Evolutionary conservation across 768 basidiomycete genomes (phyloP).

Genomic region (Gloeophyllum trabeum): DNA sequence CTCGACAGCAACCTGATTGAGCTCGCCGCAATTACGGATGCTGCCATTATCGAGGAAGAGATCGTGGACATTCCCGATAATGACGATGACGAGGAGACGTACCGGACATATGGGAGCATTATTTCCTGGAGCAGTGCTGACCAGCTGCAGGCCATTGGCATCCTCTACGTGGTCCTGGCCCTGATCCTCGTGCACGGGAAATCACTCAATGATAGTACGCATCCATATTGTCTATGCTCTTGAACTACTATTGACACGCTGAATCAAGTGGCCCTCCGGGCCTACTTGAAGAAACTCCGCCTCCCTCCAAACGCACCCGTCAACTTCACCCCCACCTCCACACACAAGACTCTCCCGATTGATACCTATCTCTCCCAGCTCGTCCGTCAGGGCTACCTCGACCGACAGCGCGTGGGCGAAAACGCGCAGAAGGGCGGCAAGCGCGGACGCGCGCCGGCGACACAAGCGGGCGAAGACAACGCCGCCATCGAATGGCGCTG

Average conservation of each 20-base stretch:
- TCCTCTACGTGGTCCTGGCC: conserved; percentile 74
- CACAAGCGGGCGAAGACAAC: conserved; percentile 28
- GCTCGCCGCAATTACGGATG: conserved; percentile 40
- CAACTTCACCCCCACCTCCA: conserved; percentile 37
- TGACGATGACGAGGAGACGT: conserved; percentile 32
- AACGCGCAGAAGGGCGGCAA: conserved; percentile 27
- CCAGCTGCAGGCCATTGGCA: conserved; percentile 57
- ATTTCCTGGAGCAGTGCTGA: conserved; percentile 63
- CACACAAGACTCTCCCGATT: conserved; percentile 39
- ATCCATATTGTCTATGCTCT: background rate
- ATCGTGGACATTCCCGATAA: conserved; percentile 38
- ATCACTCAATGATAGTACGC: conserved; percentile 64
- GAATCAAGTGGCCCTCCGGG: conserved; percentile 58
- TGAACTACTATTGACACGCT: background rate
- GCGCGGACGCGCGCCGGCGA: conserved; percentile 40
- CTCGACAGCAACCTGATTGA: conserved; percentile 55
- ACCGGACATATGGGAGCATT: conserved; percentile 51
- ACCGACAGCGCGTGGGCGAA: conserved; percentile 46
- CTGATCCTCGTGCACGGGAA: conserved; percentile 78
- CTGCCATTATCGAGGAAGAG: conserved; percentile 27
- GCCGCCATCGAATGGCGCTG: conserved; percentile 69
- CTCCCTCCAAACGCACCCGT: conserved; percentile 40
- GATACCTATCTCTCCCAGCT: conserved; percentile 58
- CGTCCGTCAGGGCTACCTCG: conserved; percentile 67
- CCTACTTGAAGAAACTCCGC: conserved; percentile 57